Evolutionary conservation across 257 asterid genomes (phyloP), one percentile per base, ranked within the genome.

Genomic region (Plantago ovata): DNA sequence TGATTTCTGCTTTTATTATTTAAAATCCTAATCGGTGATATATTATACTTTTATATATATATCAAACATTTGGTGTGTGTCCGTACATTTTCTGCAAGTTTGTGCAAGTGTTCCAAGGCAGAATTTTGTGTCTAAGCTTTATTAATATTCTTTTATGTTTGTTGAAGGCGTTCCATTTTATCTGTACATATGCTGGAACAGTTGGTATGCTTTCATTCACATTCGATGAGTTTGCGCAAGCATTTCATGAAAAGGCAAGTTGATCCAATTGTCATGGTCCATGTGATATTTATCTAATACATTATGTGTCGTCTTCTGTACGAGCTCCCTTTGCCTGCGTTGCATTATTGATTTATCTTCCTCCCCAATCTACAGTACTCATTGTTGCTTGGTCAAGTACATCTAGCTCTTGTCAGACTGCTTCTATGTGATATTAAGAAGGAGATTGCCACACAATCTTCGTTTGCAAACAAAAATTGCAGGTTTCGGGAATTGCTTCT

Each of bases 341-440:
- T 53, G 61, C 9, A 33, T 60, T 69, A 20, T 70, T 58, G 40
- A 40, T 61, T 73, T 49, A 13, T 40, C 42, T 32, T 60, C 66
- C 56, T 60, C 51, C 57, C 41, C 65, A 67, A 62, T 64, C 60
- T 69, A 60, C 63, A 93, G 99, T 89, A 89, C 60, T 84, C 96
- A 6, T 68, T 93, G 75, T 71, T 93, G 79, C 92, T 93, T 62
- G 94, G 95, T 39, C 94, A 83, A 79, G 87, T 84, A 67, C 99
- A 93, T 72, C 59, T 76, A 66, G 77, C 92, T 74, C 87, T 93
- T 75, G 86, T 89, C 70, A 81, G 75, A 61, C 80, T 82, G 61
- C 96, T 93, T 58, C 61, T 93, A 36, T 77, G 81, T 36, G 97
- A 89, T 75, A 54, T 84, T 50, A 75, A 76, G 58, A 72, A 76